These are phyloP conservation scores for Eragrostis tef DNA, from an alignment of 202 grass and related monocot genomes.

Conservation along the genomic window DNA sequence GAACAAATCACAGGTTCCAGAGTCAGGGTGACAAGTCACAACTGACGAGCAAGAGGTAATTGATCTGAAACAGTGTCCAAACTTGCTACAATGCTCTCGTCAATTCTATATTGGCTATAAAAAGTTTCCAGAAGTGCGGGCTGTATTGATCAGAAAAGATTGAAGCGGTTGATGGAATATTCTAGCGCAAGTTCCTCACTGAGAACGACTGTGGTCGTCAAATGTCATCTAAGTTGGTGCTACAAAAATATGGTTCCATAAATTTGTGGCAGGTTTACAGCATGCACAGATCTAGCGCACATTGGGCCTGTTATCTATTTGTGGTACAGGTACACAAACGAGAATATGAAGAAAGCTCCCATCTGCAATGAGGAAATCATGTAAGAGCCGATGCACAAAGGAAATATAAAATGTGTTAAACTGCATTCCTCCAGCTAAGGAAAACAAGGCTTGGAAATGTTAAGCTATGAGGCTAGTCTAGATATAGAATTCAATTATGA, in stretches of 20 bases:
- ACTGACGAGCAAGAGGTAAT: not conserved
- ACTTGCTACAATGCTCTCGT: conserved; percentile 23
- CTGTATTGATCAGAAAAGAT: conserved; percentile 23
- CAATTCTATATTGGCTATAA: conserved; percentile 27
- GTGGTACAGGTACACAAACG: conserved; percentile 83
- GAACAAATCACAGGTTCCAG: not conserved
- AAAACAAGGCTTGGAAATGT: not conserved
- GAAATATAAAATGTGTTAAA: not conserved
- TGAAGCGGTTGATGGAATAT: conserved; percentile 7
- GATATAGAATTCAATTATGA: not conserved
- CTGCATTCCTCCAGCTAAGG: not conserved
- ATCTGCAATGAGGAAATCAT: conserved; percentile 60
- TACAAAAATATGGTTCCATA: conserved; percentile 61
- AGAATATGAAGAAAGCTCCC: conserved; percentile 96
- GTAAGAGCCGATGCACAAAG: conserved; percentile 4
- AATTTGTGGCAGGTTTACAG: conserved; percentile 34
- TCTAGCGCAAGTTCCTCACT: conserved; percentile 38
- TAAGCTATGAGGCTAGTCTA: not conserved
- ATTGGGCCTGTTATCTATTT: conserved; percentile 63
- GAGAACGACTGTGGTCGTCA: not conserved
- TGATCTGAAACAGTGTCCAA: not conserved
- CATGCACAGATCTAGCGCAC: conserved; percentile 8
- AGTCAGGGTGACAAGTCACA: not conserved
- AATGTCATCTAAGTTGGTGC: conserved; percentile 45
- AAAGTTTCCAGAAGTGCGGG: conserved; percentile 2